These are phyloP conservation scores for Calvatia gigantea DNA, from an alignment of 768 basidiomycete species.

Conservation along the genomic window DNA sequence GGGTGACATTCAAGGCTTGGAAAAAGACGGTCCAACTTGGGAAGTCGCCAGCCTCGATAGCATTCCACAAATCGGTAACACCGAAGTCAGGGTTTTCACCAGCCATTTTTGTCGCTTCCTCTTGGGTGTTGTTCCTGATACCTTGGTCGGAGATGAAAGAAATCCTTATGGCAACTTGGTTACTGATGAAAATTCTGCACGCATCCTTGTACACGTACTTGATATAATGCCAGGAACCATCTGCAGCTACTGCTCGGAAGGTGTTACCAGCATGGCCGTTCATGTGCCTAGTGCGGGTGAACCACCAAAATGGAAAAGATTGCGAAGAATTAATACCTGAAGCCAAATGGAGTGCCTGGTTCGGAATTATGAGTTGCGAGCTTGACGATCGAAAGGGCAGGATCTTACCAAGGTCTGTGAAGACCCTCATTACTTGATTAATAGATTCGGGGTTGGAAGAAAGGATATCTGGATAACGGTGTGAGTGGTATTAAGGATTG, in stretches of 20 bases:
- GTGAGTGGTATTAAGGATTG: background rate
- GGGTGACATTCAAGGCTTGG: conserved; percentile 47
- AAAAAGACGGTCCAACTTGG: conserved; percentile 59
- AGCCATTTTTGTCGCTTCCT: conserved; percentile 29
- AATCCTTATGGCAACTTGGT: conserved; percentile 28
- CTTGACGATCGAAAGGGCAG: background rate
- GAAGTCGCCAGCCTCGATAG: conserved; percentile 51
- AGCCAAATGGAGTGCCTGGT: conserved; percentile 7
- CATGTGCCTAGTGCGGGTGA: conserved; percentile 17
- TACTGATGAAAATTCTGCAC: background rate
- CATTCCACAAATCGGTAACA: conserved; percentile 49
- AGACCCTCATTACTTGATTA: conserved; percentile 42
- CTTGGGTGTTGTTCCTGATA: conserved; percentile 31
- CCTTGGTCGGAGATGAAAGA: conserved; percentile 20
- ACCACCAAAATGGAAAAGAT: conserved; percentile 14
- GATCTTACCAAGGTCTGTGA: conserved; percentile 51
- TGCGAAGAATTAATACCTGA: background rate
- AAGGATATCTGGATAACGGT: conserved; percentile 37
- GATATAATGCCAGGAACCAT: conserved; percentile 52
- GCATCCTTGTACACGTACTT: conserved; percentile 29
- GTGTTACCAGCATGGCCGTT: conserved; percentile 18
- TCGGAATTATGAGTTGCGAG: background rate
- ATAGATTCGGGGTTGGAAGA: conserved; percentile 44
- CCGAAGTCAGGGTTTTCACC: conserved; percentile 51
- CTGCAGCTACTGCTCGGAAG: conserved; percentile 30